phyloP scores from a whole-genome alignment of 768 basidiomycete species.

The Russula griseocarnosa region DNA sequence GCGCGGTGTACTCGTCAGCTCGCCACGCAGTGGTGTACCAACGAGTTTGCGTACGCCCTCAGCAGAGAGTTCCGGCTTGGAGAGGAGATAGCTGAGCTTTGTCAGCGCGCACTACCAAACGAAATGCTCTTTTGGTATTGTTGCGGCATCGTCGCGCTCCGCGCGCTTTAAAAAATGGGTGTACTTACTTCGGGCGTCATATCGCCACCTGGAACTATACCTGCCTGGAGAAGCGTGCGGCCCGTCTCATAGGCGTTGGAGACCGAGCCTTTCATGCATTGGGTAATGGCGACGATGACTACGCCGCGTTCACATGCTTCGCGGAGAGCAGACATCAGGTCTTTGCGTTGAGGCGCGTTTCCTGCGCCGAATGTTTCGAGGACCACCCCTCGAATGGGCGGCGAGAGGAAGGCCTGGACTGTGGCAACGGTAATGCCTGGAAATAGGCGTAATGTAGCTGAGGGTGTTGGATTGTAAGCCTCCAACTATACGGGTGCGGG shows the following conservation, averaged over 20 bases:
- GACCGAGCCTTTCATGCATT: slow-evolving; percentile 84
- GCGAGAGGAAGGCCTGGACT: slow-evolving; percentile 68
- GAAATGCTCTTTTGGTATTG: neutral
- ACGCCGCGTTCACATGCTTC: slow-evolving; percentile 81
- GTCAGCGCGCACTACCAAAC: slow-evolving; percentile 72
- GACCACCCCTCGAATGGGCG: slow-evolving; percentile 76
- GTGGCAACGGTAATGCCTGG: slow-evolving; percentile 79
- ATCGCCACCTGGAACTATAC: slow-evolving; percentile 81
- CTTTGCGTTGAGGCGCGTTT: slow-evolving; percentile 80
- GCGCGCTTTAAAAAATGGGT: slow-evolving; percentile 14
- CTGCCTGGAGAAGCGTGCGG: slow-evolving; percentile 60
- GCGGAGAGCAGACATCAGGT: slow-evolving; percentile 70
- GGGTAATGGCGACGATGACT: slow-evolving; percentile 87
- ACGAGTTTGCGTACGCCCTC: slow-evolving; percentile 72
- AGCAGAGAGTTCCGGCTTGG: slow-evolving; percentile 70
- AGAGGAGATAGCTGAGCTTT: slow-evolving; percentile 86
- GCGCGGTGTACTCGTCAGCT: slow-evolving; percentile 57
- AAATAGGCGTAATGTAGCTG: slow-evolving; percentile 79
- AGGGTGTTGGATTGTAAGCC: slow-evolving; percentile 7
- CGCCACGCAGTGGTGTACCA: slow-evolving; percentile 77
- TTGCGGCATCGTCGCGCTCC: neutral
- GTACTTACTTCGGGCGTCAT: slow-evolving; percentile 90
- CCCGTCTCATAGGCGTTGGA: slow-evolving; percentile 82
- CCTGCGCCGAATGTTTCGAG: slow-evolving; percentile 92
- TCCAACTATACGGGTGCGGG: neutral